Evolutionary conservation across 371 early-diverging fungal species (phyloP), one percentile per base, ranked within the genome.

Genomic region (Apophysomyces sp.): DNA sequence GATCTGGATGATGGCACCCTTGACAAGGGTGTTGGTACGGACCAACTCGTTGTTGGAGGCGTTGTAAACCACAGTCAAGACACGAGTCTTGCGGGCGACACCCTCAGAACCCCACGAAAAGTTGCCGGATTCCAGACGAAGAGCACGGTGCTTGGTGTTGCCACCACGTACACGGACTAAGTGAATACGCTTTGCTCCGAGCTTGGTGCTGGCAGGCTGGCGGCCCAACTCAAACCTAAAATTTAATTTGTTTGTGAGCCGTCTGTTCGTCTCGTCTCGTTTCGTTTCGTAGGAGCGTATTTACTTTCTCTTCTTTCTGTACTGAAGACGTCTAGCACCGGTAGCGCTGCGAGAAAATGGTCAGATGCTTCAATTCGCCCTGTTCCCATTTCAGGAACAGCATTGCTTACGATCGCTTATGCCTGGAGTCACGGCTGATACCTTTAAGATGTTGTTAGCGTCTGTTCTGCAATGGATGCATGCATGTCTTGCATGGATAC

Each of bases 31-130:
- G 88, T 98, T 98, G 81, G 99, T 99, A 73, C 99, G 94, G 78
- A 99, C 96, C 72, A 99, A 86, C 84, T 99, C 99, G 92, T 99
- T 99, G 94, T 94, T 96, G 78, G 94, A 92, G 68, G 98, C 92
- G 86, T 99, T 98, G 93, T 99, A 99, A 67, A 94, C 92, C 68
- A 99, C 99, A 62, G 88, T 84, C 71, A 94, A 81, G 74, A 99
- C 90, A 84, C 96, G 92, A 65, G 94, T 85, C 86, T 94, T 96
- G 86, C 90, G 90, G 67, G 96, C 88, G 81, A 86, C 72, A 60
- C 90, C 74, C 85, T 97, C 94, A 41, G 95, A 92, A 66, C 92
- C 95, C 94, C 96, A 95, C 41, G 95, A 87, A 85, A 95, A 98
- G 87, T 94, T 96, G 62, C 96, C 99, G 55, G 91, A 61, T 67